Base-by-base conservation (phyloP, 495 filamentous ascomycete genomes). In the Letharia lupina region DNA sequence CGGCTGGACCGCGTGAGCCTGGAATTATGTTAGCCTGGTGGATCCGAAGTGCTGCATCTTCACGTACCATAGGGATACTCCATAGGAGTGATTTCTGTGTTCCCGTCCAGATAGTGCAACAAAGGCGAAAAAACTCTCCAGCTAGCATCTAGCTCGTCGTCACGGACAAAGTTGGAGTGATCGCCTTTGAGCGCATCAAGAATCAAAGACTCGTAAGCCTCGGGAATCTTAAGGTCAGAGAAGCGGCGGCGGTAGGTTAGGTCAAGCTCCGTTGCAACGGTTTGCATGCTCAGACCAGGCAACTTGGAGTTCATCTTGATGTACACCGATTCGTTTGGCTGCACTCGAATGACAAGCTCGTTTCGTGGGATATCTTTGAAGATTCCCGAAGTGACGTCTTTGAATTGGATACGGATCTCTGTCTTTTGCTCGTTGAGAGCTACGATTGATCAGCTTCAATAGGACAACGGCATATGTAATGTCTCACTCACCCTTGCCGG, bases 251-350 rank as follows among this genome's bases (percentile, higher is more conserved):
- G 87, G 82, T 99, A 99, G 64, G 95, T 99, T 71, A 99, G 84
- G 75, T 99, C 95, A 65, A 99, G 88, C 81, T 99, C 95, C 57
- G 95, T 99, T 68, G 97, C 93, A 31, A 97, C 95, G 20, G 95
- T 99, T 83, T 99, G 95, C 94, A 97, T 99, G 79, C 91, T 97
- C 73, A 99, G 81, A 72, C 95, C 95, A 33, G 95, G 95, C 61
- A 98, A 82, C 82, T 99, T 99, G 13, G 93, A 97, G 87, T 99
- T 99, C 95, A 98, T 99, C 87, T 99, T 99, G 79, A 97, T 96
- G 82, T 99, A 99, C 69, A 99, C 91, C 72, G 89, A 93, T 82
- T 99, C 95, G 79, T 99, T 99, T 69, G 95, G 95, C 79, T 99
- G 95, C 67, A 99, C 95, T 67, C 95, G 91, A 80, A 99, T 96